Evolutionary conservation across 75 land plant genomes (phyloP).

Genomic region (Sequoia sempervirens): DNA sequence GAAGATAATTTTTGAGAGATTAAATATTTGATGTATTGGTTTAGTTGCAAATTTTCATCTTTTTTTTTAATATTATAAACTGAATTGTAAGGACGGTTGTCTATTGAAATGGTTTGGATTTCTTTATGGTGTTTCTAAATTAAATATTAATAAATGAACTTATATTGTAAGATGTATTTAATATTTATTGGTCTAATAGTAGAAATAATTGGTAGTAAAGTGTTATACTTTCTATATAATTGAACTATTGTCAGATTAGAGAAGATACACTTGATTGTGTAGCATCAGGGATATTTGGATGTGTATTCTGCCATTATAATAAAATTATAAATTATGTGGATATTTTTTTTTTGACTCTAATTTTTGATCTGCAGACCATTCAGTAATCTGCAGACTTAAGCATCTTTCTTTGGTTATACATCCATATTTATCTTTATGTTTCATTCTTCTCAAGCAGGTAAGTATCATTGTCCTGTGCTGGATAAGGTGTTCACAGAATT

Average conservation of each 20-base stretch:
- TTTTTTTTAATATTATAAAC: not conserved
- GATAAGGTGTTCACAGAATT: constrained; percentile 96
- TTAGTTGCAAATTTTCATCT: not conserved
- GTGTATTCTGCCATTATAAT: not conserved
- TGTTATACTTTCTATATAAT: not conserved
- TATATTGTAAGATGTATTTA: too few species aligned
- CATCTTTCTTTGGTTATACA: not conserved
- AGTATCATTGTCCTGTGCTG: constrained; percentile 89
- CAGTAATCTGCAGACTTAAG: not conserved
- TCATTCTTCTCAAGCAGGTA: constrained; percentile 45
- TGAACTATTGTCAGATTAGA: not conserved
- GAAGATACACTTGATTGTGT: not conserved
- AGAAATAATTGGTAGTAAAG: not conserved
- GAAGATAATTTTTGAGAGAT: not conserved
- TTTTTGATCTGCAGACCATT: not conserved
- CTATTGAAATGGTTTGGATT: not conserved
- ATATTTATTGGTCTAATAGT: not conserved
- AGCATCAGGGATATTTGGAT: not conserved
- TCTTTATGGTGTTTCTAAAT: not conserved
- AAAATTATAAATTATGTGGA: not conserved
- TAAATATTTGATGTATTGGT: not conserved
- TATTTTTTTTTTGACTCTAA: not conserved
- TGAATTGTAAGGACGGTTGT: not conserved
- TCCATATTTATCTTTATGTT: not conserved
- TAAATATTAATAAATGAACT: too few species aligned